These are phyloP conservation scores for Plasmodium inui DNA, from an alignment of 169 alveolate species.

Conservation along the genomic window DNA sequence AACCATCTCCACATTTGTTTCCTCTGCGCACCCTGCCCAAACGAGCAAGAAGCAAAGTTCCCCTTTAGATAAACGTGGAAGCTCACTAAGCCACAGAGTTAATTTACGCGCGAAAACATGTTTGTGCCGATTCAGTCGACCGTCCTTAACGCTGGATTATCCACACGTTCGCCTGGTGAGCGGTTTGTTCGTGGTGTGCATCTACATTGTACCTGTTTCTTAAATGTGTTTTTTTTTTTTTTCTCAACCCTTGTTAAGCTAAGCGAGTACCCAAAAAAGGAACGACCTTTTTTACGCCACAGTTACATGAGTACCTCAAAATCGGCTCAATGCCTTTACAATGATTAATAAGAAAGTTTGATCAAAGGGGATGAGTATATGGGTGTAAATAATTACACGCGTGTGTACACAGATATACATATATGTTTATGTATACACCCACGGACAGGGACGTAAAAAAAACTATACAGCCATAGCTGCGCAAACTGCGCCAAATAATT, in stretches of 20 bases:
- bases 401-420: neutral
- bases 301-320: neutral
- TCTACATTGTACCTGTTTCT: neutral
- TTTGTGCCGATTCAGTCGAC: neutral
- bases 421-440: neutral
- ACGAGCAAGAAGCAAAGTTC: neutral
- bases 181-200: neutral
- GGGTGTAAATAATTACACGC: neutral
- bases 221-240: too few relatives aligned
- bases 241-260: neutral
- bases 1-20: neutral
- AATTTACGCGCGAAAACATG: neutral
- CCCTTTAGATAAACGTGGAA: neutral
- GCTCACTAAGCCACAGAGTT: neutral
- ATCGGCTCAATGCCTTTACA: neutral
- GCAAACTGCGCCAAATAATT: neutral
- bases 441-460: neutral
- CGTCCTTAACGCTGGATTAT: neutral
- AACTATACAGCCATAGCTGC: slow-evolving; percentile 6
- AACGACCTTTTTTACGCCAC: neutral
- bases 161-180: neutral
- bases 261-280: neutral
- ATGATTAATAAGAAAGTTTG: neutral
- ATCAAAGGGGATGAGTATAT: neutral
- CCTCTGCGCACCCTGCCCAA: neutral